Evolutionary conservation across 306 rosid genomes (phyloP), one percentile per base, ranked within the genome.

Genomic region (Hylodesmum podocarpum): DNA sequence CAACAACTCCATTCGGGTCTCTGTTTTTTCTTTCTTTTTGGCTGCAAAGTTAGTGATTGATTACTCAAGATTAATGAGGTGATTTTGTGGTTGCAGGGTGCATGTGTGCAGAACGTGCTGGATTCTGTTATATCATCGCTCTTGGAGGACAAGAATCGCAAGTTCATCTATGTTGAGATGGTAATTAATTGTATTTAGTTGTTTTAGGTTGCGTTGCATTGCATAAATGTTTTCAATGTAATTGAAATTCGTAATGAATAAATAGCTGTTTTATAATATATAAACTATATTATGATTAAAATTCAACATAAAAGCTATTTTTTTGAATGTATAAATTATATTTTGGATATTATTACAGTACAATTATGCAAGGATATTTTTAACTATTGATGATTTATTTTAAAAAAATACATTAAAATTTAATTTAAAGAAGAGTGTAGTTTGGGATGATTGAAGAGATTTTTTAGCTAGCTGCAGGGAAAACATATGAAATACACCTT

Each of bases 91-190:
- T 46, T 82, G 27, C 73, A 89, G 94, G 97, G 97, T 61, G 97
- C 97, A 8, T 91, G 97, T 76, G 93, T 91, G 12, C 95, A 91
- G 85, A 91, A 91, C 50, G 94, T 89, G 61, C 54, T 91, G 73
- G 97, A 91, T 79, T 89, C 97, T 15, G 90, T 89, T 2, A 88
- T 91, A 37, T 89, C 94, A 8, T 72, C 97, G 31, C 84, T 91
- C 31, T 36, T 88, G 87, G 94, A 91, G 49, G 95, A 91, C 49
- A 75, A 73, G 77, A 89, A 91, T 73, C 92, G 97, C 72, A 89
- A 85, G 80, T 91, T 89, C 84, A 88, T 91, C 55, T 91, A 89
- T 65, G 95, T 88, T 47, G 97, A 91, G 74, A 89, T 91, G 80
- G 94, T 89, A 78, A 70, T 70, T 28, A 34, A 16, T 61, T 14